Base-by-base conservation (phyloP, 176 grass and related monocot genomes). In the Paspalum vaginatum region DNA sequence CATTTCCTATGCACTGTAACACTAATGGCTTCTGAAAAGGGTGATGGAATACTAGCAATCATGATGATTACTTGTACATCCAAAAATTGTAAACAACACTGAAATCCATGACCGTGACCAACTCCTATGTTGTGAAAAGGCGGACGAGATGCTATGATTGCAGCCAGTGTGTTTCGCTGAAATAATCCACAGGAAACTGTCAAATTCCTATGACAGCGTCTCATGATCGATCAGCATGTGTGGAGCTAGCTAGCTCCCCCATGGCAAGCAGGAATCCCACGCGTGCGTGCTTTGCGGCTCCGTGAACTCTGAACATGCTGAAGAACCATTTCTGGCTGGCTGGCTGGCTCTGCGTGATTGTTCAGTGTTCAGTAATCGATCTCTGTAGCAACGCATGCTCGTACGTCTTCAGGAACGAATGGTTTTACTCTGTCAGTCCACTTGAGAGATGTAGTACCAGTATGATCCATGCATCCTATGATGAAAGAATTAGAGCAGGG, bases 51-150 rank as follows among this genome's bases (percentile, higher is more conserved):
- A 40, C 8, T 1, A 6, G 12, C 16, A 13, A 38, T 16, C 2
- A 43, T 46, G 59, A 83, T 90, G 59, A 86, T 74, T 83, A 83
- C n/a, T n/a, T n/a, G n/a, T n/a, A n/a, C 79, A 6, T 67, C 16
- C 84, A 74, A 18, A 57, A 83, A 79, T 66, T 64, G 26, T 70
- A 32, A n/a, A 4, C 63, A 83, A 68, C 67, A 47, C 72, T 40
- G 84, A 79, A 84, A 88, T 21, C 75, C 75, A 88, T 84, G 67
- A 5, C 57, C 14, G 54, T 75, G 47, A 57, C 46, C 25, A 14
- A n/a, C 4, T 22, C 43, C 85, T 39, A 71, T 64, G 71, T n/a
- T 54, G 18, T n/a, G n/a, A 68, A 9, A 25, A 18, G 24, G 39
- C 37, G 65, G 76, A 85, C 2, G 17, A 10, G n/a, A n/a, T n/a